These are phyloP conservation scores for Globisporangium emineosum DNA, from an alignment of 352 stramenopile genomes.

Conservation along the genomic window DNA sequence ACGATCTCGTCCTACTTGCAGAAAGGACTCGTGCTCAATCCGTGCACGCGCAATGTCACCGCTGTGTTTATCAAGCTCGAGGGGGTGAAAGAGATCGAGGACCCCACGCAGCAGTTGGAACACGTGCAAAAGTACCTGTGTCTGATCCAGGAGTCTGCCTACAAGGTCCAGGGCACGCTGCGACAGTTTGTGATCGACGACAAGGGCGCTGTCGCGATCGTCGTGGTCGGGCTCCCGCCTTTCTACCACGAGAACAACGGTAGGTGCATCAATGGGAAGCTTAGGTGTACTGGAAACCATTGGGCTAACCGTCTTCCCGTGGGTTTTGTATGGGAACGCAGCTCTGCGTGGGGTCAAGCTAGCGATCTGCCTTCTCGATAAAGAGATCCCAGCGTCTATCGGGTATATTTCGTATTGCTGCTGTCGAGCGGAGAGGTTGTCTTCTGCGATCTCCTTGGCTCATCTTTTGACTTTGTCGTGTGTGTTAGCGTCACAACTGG, in stretches of 20 bases:
- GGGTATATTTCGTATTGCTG: conserved; percentile 29
- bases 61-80: conserved; percentile 72
- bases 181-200: conserved; percentile 87
- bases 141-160: conserved; percentile 70
- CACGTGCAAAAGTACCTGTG: conserved; percentile 60
- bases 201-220: conserved; percentile 78
- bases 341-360: conserved; percentile 66
- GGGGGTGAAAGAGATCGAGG: conserved; percentile 44
- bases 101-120: conserved; percentile 37
- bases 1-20: conserved; percentile 66
- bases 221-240: conserved; percentile 70
- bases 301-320: conserved; percentile 2
- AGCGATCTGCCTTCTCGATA: conserved; percentile 59
- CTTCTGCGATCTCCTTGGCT: neutral
- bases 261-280: conserved; percentile 17
- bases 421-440: no score
- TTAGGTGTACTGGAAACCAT: no score
- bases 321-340: no score
- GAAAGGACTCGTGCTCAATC: conserved; percentile 61
- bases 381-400: conserved; percentile 60
- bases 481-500: conserved; percentile 57
- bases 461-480: conserved; percentile 1
- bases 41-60: conserved; percentile 65
- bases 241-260: conserved; percentile 88
- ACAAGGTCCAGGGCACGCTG: conserved; percentile 77